Conservation (phyloP, 2,329 filamentous ascomycete genomes). For the Beauveria sp. region DNA sequence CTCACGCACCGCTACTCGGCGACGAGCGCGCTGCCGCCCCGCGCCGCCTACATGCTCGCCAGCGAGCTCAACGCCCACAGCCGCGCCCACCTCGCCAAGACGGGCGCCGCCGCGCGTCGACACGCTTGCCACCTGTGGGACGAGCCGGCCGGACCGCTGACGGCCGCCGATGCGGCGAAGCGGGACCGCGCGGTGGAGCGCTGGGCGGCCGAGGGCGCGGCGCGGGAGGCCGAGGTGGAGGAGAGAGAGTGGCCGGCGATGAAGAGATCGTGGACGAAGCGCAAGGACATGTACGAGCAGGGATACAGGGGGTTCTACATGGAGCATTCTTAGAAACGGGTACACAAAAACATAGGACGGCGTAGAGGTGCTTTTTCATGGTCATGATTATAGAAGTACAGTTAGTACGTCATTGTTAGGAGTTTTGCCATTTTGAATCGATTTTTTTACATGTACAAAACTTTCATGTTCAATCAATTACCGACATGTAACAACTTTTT, state of each 20-base stretch:
- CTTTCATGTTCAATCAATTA: too few species aligned
- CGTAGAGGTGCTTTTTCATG: not conserved
- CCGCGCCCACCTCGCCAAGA: not conserved
- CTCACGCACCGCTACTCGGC: not conserved
- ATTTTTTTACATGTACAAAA: too few species aligned
- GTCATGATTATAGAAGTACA: not conserved
- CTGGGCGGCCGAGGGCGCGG: not conserved
- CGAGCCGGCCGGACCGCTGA: not conserved
- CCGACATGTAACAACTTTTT: too few species aligned
- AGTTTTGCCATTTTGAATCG: too few species aligned
- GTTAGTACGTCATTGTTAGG: not conserved
- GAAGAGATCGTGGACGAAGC: not conserved
- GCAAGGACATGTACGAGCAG: not conserved
- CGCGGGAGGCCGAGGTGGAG: not conserved
- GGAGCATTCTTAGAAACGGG: not conserved
- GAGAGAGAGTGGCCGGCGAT: not conserved
- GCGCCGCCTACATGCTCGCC: conserved; percentile 3
- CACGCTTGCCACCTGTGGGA: conserved; percentile 2
- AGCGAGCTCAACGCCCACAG: conserved; percentile 1
- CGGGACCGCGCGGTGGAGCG: not conserved
- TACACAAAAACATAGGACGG: not conserved
- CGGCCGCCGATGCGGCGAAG: not conserved
- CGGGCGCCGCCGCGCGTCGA: not conserved
- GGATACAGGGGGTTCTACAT: not conserved
- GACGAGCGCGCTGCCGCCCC: not conserved